A percentile compares a stretch with the other conserved stretches of the same genome.
Conservation (phyloP, 148 eudicot genomes). For the Spergularia marina region DNA sequence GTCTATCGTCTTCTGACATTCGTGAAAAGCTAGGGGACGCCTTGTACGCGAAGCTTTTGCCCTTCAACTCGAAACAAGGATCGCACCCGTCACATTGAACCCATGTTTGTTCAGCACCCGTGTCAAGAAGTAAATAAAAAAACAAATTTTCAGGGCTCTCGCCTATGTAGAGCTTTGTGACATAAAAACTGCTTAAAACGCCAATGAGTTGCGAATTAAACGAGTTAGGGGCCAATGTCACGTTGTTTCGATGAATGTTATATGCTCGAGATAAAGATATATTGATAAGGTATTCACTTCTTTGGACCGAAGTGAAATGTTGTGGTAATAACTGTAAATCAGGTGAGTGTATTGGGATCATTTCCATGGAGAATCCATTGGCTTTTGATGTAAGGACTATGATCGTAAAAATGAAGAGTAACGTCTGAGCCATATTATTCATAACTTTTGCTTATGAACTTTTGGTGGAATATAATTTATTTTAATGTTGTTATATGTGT, state of each 20-base stretch:
- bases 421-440: background rate
- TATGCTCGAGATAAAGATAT: constrained; percentile 1
- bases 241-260: too few relatives aligned
- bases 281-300: background rate
- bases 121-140: constrained; percentile 4
- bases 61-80: background rate
- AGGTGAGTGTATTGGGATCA: constrained; percentile 8
- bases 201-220: background rate
- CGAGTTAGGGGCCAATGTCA: background rate
- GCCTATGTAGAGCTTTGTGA: constrained; percentile 1
- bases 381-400: background rate
- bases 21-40: background rate
- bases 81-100: constrained; percentile 16
- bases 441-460: background rate
- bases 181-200: background rate
- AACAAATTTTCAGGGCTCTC: background rate
- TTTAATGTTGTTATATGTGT: too few relatives aligned
- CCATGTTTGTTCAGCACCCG: constrained; percentile 8
- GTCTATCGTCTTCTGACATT: background rate
- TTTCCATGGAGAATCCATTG: background rate
- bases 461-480: too few relatives aligned
- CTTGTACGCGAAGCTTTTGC: background rate
- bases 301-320: background rate
- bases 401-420: background rate
- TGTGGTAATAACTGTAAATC: background rate